Percentiles rank a stretch among this genome's conserved stretches.
These are phyloP conservation scores for Lentinus tigrinus DNA, from an alignment of 768 basidiomycete species.

Conservation along the genomic window DNA sequence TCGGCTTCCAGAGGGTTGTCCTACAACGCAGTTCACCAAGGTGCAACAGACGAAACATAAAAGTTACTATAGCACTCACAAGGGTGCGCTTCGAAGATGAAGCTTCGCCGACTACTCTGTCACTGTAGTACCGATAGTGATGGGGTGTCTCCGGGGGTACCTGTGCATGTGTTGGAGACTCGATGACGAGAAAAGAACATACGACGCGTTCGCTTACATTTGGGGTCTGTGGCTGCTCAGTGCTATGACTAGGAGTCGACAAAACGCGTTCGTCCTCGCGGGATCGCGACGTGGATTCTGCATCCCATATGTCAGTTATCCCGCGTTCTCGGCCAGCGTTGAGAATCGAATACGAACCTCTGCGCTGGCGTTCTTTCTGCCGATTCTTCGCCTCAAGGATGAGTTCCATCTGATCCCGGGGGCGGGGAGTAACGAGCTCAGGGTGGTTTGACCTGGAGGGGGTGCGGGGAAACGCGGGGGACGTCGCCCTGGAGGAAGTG, in stretches of 20 bases:
- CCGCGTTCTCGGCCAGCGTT: background rate
- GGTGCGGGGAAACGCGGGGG: conserved; percentile 48
- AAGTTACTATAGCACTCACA: conserved; percentile 5
- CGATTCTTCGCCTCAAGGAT: conserved; percentile 69
- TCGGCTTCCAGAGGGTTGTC: conserved; percentile 4
- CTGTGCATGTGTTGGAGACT: conserved; percentile 9
- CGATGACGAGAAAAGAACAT: conserved; percentile 20
- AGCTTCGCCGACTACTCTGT: conserved; percentile 27
- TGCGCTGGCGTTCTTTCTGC: conserved; percentile 45
- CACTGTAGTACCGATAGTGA: conserved; percentile 29
- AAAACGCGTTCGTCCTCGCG: conserved; percentile 24
- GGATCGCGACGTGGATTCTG: conserved; percentile 23
- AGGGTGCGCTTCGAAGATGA: conserved; percentile 16
- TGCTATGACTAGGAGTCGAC: conserved; percentile 1
- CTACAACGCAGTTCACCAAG: conserved; percentile 5
- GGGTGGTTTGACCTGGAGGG: conserved; percentile 64
- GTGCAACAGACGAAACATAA: background rate
- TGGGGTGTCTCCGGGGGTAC: conserved; percentile 25
- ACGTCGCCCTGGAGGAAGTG: conserved; percentile 29
- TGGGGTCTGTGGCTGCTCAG: conserved; percentile 10
- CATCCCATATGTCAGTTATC: background rate
- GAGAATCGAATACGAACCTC: conserved; percentile 43
- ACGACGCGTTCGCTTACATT: conserved; percentile 47
- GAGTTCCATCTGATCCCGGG: conserved; percentile 74
- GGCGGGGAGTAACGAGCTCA: conserved; percentile 52